Percentiles rank a stretch among this genome's conserved stretches.
Conservation (phyloP, 2,329 filamentous ascomycete genomes). For the Penicillium crustosum region DNA sequence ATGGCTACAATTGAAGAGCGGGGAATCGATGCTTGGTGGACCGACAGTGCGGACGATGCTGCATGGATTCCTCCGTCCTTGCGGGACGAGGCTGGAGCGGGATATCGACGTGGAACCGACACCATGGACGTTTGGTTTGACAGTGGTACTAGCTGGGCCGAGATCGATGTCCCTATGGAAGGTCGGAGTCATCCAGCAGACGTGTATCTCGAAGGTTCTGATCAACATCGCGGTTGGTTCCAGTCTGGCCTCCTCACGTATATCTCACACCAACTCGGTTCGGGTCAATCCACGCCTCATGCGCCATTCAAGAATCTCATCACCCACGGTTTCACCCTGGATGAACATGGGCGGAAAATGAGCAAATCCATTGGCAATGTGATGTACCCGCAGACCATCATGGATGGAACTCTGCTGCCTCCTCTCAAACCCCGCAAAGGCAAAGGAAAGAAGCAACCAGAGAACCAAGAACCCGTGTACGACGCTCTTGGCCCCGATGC, state of each 20-base stretch:
- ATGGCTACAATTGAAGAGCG: slow-evolving; percentile 73
- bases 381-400: slow-evolving; percentile 76
- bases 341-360: slow-evolving; percentile 93
- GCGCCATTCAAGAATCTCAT: slow-evolving; percentile 87
- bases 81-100: slow-evolving; percentile 40
- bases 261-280: slow-evolving; percentile 58
- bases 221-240: slow-evolving; percentile 98
- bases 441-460: slow-evolving; percentile 48
- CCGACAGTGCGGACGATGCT: slow-evolving; percentile 70
- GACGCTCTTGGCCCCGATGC: slow-evolving; percentile 83
- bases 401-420: slow-evolving; percentile 76
- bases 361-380: slow-evolving; percentile 94
- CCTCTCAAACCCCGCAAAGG: slow-evolving; percentile 64
- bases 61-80: slow-evolving; percentile 73
- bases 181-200: slow-evolving; percentile 58
- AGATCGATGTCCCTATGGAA: slow-evolving; percentile 41
- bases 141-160: slow-evolving; percentile 89
- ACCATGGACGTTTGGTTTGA: slow-evolving; percentile 99
- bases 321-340: slow-evolving; percentile 92
- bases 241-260: slow-evolving; percentile 91
- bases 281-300: slow-evolving; percentile 34
- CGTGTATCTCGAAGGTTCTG: slow-evolving; percentile 88
- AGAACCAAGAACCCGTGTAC: slow-evolving; percentile 45
- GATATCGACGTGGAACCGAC: slow-evolving; percentile 75
- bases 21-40: slow-evolving; percentile 94